Evolutionary conservation across 2,329 filamentous ascomycete genomes (phyloP), one percentile per base, ranked within the genome.

Genomic region (Arthrinium phaeospermum): DNA sequence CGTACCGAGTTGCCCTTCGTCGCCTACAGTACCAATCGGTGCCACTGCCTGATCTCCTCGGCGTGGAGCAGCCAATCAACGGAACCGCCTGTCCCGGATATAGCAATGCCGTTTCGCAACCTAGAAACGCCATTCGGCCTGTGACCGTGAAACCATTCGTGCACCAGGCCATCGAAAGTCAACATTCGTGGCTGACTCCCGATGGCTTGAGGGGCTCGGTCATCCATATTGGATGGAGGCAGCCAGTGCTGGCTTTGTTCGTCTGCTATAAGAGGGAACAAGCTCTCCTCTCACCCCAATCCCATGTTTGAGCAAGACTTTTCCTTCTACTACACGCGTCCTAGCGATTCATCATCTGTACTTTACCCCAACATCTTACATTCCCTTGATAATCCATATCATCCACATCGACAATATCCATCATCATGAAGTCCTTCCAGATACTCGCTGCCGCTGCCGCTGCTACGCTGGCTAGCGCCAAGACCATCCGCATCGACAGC

Each of bases 401-500:
- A 44, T 14, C 34, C 64, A 67, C 45, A 46, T 14, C 27, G 22
- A 46, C 22, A 6, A 6, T 1, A 70, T 8, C 19, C 57, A 41
- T 64, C 34, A 41, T 34, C 27, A 71, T 71, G 70, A 67, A 68
- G 57, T 71, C 22, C 24, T 30, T 68, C 53, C 27, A n/a, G 27
- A 7, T 71, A 10, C 57, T 68, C 45, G 37, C 61, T n/a, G 41
- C 57, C 6, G 61, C 45, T 13, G 45, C 67, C 45, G 41, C 44
- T 4, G 67, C 24, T 19, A 24, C 45, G 4, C 3, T 67, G 22
- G 71, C 53, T 57, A 37, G 45, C 68, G 71, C 71, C 27, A 67
- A 51, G 44, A 72, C 71, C 3, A 70, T 72, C 70, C n/a, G 46
- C n/a, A 70, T 73, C 53, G 51, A 70, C 30, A 67, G 51, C 22